Evolutionary conservation across 2,329 filamentous ascomycete species (phyloP).

Genomic region (Diaporthe capsici): DNA sequence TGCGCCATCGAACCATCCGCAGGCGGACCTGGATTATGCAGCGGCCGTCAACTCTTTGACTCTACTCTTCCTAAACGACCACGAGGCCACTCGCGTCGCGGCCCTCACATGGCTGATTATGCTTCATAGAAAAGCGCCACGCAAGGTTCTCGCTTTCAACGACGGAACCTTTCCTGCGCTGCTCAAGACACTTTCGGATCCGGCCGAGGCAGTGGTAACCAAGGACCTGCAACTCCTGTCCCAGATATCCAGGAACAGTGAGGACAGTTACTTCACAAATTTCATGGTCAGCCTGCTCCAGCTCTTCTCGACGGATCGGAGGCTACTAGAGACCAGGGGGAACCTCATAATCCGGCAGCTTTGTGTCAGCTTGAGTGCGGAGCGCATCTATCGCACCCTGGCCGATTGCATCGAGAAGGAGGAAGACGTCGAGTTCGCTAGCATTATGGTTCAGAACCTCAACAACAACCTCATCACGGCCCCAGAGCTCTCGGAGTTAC

Average conservation of each 20-base stretch:
- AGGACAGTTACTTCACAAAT: constrained; percentile 96
- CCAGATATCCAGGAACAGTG: constrained; percentile 95
- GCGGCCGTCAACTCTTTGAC: constrained; percentile 95
- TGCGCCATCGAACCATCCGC: constrained; percentile 58
- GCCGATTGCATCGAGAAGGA: constrained; percentile 98
- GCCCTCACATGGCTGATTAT: constrained; percentile 97
- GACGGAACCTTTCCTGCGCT: constrained; percentile 97
- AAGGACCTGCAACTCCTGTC: constrained; percentile 94
- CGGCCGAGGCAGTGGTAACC: constrained; percentile 94
- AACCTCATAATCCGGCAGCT: constrained; percentile 97
- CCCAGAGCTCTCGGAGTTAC: constrained; percentile 90
- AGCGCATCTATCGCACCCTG: constrained; percentile 94
- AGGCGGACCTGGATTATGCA: constrained; percentile 91
- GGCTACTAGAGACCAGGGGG: constrained; percentile 89
- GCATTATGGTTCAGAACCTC: constrained; percentile 99
- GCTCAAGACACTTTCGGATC: constrained; percentile 95
- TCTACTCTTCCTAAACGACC: constrained; percentile 93
- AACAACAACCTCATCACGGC: constrained; percentile 99
- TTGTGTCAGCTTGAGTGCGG: constrained; percentile 91
- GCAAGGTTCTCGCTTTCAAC: constrained; percentile 94
- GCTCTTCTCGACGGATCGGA: constrained; percentile 93
- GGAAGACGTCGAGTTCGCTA: constrained; percentile 98
- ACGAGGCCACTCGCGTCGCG: constrained; percentile 94
- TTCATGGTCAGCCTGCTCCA: constrained; percentile 98
- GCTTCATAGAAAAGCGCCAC: constrained; percentile 94